Base-by-base conservation (phyloP, 176 grass and related monocot species). In the Eragrostis curvula region DNA sequence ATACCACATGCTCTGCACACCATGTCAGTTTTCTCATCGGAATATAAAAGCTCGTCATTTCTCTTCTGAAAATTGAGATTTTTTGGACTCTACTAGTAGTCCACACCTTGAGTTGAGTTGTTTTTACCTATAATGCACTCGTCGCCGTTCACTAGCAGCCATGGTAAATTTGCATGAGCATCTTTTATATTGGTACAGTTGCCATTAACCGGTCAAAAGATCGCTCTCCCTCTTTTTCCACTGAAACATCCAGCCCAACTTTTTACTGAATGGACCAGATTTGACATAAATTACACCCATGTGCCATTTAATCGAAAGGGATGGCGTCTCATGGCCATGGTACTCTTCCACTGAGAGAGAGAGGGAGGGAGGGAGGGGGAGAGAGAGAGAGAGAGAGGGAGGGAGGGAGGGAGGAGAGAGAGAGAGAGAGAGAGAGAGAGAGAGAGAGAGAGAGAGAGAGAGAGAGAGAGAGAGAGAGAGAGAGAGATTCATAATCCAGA, bases 271-370 rank as follows among this genome's bases (percentile, higher is more conserved):
- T 84, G 81, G 81, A 80, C 87, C 87, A 84, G 68, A 60, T 88
- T 84, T 59, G 16, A 75, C 87, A 84, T 88, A 80, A 88, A 88
- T 84, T 67, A 75, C 75, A 84, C 87, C 87, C 87, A 88, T 88
- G 87, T 88, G 87, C 41, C n/a, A 88, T 68, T 88, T 58, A 79
- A 88, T 67, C 87, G 17, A 57, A 41, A 44, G 66, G 42, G 59
- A 60, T 58, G 77, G 73, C 58, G 11, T 59, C 32, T 21, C 64
- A 36, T 61, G 24, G 24, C 58, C 57, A n/a, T 61, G 56, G 56
- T 28, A 12, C 24, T 58, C 24, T 21, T 58, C 56, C 56, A n/a
- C 32, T 2, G 32, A 36, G 32, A 36, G 32, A 36, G 32, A 36
- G 32, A 36, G 32, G 4, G 32, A 36, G 32, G 4, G 32, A 36